Conservation (phyloP, 1,284 basidiomycete species). For the Phaffia rhodozyma region DNA sequence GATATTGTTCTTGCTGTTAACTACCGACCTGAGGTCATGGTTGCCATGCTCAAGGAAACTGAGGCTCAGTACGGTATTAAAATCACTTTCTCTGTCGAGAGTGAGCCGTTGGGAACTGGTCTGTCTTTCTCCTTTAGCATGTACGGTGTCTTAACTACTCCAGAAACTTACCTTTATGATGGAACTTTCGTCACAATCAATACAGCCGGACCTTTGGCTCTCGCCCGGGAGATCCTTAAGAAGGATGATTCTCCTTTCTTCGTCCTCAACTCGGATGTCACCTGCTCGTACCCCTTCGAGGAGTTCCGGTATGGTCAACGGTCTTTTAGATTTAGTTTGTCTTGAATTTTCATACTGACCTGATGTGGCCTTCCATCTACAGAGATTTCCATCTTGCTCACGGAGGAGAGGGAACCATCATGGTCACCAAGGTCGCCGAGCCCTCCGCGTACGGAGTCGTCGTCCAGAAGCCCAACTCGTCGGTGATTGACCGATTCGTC, state of each 20-base stretch:
- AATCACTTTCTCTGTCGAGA: slow-evolving; percentile 44
- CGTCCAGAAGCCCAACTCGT: slow-evolving; percentile 39
- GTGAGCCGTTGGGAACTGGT: slow-evolving; percentile 44
- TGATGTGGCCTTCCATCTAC: not conserved
- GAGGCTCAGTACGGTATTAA: slow-evolving; percentile 44
- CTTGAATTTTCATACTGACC: not conserved
- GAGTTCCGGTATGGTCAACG: slow-evolving; percentile 34
- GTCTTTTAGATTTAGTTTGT: not conserved
- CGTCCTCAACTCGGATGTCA: slow-evolving; percentile 45
- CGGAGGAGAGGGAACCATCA: slow-evolving; percentile 43
- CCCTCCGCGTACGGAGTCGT: slow-evolving; percentile 45
- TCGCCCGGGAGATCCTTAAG: slow-evolving; percentile 41
- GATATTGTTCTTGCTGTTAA: slow-evolving; percentile 45
- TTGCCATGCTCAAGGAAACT: slow-evolving; percentile 41
- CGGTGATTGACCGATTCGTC: slow-evolving; percentile 44
- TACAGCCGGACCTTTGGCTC: slow-evolving; percentile 42
- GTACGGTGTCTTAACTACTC: not conserved
- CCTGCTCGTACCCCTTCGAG: slow-evolving; percentile 44
- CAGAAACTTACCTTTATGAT: not conserved
- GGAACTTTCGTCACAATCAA: too few species aligned
- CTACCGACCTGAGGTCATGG: slow-evolving; percentile 44
- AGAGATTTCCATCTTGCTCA: slow-evolving; percentile 44
- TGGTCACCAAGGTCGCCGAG: slow-evolving; percentile 46
- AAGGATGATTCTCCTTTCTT: slow-evolving; percentile 46
- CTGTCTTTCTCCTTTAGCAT: slow-evolving; percentile 19